Base-by-base conservation (phyloP, 139 green algal species). In the Chlorella vulgaris region DNA sequence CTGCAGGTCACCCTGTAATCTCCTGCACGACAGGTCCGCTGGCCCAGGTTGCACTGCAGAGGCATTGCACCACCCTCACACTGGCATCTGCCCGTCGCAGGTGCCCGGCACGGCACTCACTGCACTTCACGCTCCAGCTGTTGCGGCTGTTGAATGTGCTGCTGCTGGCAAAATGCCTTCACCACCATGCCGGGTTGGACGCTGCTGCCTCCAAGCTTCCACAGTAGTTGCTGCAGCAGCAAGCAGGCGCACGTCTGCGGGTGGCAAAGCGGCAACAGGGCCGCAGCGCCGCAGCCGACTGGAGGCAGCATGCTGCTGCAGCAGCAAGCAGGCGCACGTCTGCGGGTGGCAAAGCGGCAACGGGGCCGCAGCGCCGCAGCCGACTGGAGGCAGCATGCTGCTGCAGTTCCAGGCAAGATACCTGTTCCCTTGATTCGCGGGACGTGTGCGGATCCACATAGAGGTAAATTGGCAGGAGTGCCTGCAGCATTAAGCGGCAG, bases 201-300 rank as follows among this genome's bases (percentile, higher is more conserved):
- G 7, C 58, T 67, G 53, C 22, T 67, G 35, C 68, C 73, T 0
- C 73, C 73, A 24, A 79, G 53, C 35, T 51, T 51, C 73, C 73
- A 79, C 51, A 79, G 73, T 35, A 79, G 28, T 79, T 79, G 73
- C 73, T 79, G 73, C 73, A 67, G 53, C n/a, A n/a, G 55, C 55
- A 65, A n/a, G 55, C 21, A n/a, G n/a, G n/a, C n/a, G n/a, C n/a
- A n/a, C n/a, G n/a, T n/a, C n/a, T n/a, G n/a, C n/a, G n/a, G n/a
- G n/a, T n/a, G n/a, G n/a, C 47, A 58, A 21, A 65, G 22, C 55
- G 18, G 21, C 21, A 65, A 28, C 28, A 65, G 5, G 18, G 55
- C 47, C 47, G n/a, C n/a, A n/a, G n/a, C n/a, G n/a, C n/a, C n/a
- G n/a, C n/a, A n/a, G n/a, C n/a, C n/a, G n/a, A n/a, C n/a, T n/a